Evolutionary conservation across 495 filamentous ascomycete species (phyloP).

Genomic region (Aspergillus coremiiformis): DNA sequence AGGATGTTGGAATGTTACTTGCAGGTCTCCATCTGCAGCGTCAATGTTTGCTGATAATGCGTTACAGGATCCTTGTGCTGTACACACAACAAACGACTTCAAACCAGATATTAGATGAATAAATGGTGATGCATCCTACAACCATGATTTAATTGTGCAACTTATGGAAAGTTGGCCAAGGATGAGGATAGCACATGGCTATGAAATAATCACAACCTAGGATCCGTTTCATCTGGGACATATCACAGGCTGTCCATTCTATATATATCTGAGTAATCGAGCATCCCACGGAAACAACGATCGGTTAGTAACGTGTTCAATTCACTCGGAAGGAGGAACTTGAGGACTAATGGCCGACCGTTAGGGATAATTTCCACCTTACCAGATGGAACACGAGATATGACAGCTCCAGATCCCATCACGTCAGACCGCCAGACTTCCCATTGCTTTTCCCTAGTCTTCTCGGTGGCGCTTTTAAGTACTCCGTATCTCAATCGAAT

Average conservation of each 20-base stretch:
- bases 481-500: no score
- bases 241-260: background rate
- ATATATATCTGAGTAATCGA: no score
- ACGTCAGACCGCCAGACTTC: slow-evolving; percentile 6
- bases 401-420: slow-evolving; percentile 9
- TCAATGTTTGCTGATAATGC: background rate
- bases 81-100: background rate
- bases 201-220: background rate
- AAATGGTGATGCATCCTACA: background rate
- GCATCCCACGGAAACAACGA: background rate
- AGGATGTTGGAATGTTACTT: background rate
- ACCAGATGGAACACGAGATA: slow-evolving; percentile 5
- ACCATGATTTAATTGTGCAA: background rate
- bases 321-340: background rate
- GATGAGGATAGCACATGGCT: background rate
- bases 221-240: background rate
- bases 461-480: background rate
- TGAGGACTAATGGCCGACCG: no score
- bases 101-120: background rate
- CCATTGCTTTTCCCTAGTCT: background rate
- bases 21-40: background rate
- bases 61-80: background rate
- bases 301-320: slow-evolving; percentile 4
- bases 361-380: background rate
- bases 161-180: background rate